Base-by-base conservation (phyloP, 2,329 filamentous ascomycete species). In the Furcasterigmium sp. region DNA sequence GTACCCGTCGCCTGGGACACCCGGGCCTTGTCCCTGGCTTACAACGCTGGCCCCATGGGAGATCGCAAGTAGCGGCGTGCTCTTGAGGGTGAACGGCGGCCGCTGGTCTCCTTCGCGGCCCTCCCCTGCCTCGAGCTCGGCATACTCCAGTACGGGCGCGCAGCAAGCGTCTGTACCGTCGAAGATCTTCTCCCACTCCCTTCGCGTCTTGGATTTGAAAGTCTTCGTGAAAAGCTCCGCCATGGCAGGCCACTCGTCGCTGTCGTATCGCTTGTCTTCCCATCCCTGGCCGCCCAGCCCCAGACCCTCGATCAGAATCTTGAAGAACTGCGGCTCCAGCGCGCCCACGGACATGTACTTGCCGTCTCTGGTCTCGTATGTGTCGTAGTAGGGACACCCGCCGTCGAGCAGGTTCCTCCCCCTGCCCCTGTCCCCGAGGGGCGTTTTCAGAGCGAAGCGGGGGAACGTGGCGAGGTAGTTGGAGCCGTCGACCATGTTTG, bases 401-500 rank as follows among this genome's bases (percentile, higher is more conserved):
- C 87, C 82, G 64, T 97, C 91, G 37, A 97, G 67, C 44, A 84
- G 54, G 61, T 96, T 96, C 43, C 75, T 72, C 0, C 91, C 91
- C 39, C 91, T 72, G 20, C 78, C 73, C 4, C 62, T 61, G 52
- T 69, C 60, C 71, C 88, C 91, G 30, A 82, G 58, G 1, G 77
- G 73, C 7, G 72, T 82, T 58, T 84, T 82, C 48, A 74, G 70
- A 21, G 73, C 72, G 47, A 94, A 69, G 26, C 91, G 74, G 41
- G 87, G 84, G 66, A 91, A 91, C 0, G 82, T 85, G 2, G 84
- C 83, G 20, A 97, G 68, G 62, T 91, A 91, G 28, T 82, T 78
- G 18, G 78, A 80, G 8, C 91, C 91, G 66, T 97, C 91, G 11
- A 96, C 91, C 91, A 97, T 97, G 63, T 95, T 96, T 14, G 87